phyloP scores from a whole-genome alignment of 768 basidiomycete genomes.

The Phaffia australis region DNA sequence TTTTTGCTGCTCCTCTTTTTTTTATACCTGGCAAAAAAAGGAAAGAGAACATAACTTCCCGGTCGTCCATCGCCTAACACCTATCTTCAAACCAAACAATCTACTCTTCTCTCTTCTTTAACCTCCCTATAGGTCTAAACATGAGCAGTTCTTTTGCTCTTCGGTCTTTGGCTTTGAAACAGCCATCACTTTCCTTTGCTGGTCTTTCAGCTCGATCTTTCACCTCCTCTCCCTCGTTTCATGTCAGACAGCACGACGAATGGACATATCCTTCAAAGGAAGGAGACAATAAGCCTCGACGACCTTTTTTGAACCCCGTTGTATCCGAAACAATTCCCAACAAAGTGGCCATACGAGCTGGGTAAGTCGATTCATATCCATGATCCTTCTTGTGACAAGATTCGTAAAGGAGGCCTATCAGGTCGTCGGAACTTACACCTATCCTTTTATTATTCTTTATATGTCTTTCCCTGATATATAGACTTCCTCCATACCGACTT shows the following conservation, averaged over 20 bases:
- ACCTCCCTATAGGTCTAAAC: conserved; percentile 3
- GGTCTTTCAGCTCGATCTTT: conserved; percentile 7
- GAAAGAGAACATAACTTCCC: too few relatives aligned
- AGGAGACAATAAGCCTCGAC: conserved; percentile 25
- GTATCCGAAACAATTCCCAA: conserved; percentile 21
- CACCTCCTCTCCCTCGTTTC: background rate
- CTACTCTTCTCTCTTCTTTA: background rate
- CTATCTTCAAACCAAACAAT: too few relatives aligned
- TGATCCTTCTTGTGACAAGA: background rate
- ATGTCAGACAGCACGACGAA: conserved; percentile 19
- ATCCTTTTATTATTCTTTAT: background rate
- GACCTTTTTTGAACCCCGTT: conserved; percentile 24
- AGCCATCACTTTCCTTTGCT: background rate
- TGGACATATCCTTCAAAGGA: conserved; percentile 22
- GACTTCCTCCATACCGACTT: conserved; percentile 17
- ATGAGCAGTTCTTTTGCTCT: conserved; percentile 2
- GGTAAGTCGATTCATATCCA: conserved; percentile 3
- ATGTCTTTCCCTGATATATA: background rate
- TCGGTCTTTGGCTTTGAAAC: background rate
- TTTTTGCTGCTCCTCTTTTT: too few relatives aligned
- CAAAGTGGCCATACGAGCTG: conserved; percentile 16
- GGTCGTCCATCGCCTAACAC: too few relatives aligned
- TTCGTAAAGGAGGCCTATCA: background rate
- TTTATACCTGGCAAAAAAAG: too few relatives aligned
- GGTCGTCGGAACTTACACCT: background rate